Evolutionary conservation across 2,329 filamentous ascomycete genomes (phyloP).

Genomic region (Cytospora leucostoma): DNA sequence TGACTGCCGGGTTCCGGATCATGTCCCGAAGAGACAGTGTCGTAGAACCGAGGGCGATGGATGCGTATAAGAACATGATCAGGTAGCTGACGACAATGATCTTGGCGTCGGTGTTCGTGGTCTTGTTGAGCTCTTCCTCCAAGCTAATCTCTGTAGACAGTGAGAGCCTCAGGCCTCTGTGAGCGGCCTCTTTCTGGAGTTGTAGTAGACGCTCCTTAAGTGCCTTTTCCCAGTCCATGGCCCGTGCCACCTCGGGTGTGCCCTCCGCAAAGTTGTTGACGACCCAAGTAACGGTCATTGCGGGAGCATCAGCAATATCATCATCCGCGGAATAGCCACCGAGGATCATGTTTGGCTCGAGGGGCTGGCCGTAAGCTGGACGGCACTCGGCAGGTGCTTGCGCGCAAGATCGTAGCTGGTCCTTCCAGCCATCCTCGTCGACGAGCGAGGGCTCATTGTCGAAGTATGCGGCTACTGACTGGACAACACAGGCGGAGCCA

Average conservation of each 20-base stretch:
- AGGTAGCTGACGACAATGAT: constrained; percentile 96
- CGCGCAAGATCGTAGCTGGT: constrained; percentile 71
- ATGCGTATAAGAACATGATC: constrained; percentile 98
- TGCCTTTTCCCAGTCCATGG: constrained; percentile 86
- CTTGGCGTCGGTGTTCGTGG: constrained; percentile 95
- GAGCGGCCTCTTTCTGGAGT: constrained; percentile 76
- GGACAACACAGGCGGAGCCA: constrained; percentile 84
- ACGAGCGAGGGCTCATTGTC: constrained; percentile 65
- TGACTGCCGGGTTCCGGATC: constrained; percentile 77
- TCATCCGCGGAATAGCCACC: constrained; percentile 72
- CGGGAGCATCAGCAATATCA: constrained; percentile 71
- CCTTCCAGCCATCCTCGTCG: constrained; percentile 68
- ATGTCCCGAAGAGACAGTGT: constrained; percentile 77
- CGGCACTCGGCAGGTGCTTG: constrained; percentile 81
- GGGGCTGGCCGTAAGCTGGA: constrained; percentile 84
- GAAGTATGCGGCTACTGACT: constrained; percentile 91
- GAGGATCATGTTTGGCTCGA: constrained; percentile 82
- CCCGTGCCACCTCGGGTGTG: constrained; percentile 66
- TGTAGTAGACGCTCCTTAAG: constrained; percentile 72
- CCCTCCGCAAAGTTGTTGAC: constrained; percentile 80
- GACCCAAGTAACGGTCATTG: constrained; percentile 92
- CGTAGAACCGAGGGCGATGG: constrained; percentile 85
- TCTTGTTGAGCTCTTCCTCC: constrained; percentile 95
- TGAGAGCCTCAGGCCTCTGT: constrained; percentile 80
- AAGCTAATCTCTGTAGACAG: constrained; percentile 96